These are phyloP conservation scores for Pugionium cornutum DNA, from an alignment of 345 rosid genomes.

Conservation along the genomic window DNA sequence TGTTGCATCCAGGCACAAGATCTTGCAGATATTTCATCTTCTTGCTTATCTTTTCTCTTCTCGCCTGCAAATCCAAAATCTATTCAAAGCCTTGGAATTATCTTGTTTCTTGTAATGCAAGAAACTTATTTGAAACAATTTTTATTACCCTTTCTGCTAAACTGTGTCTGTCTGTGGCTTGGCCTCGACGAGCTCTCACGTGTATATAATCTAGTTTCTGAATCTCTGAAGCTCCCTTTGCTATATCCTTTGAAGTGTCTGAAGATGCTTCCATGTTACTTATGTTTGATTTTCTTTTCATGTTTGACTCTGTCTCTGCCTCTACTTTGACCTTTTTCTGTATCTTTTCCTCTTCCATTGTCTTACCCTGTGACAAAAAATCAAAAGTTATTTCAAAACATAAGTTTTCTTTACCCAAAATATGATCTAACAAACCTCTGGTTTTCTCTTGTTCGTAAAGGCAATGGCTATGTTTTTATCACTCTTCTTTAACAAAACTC, in stretches of 20 bases:
- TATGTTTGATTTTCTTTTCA: background rate
- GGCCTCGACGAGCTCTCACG: constrained; percentile 50
- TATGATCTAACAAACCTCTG: constrained; percentile 45
- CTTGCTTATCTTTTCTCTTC: constrained; percentile 22
- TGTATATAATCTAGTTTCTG: constrained; percentile 46
- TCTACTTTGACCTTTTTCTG: constrained; percentile 45
- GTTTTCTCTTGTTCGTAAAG: constrained; percentile 49
- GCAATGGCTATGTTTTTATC: constrained; percentile 19
- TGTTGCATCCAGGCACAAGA: constrained; percentile 69
- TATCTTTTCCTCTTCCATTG: constrained; percentile 35
- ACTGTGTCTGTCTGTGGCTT: constrained; percentile 38
- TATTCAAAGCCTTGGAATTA: constrained; percentile 4
- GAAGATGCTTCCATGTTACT: constrained; percentile 37
- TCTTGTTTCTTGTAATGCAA: constrained; percentile 18
- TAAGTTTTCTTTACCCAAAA: background rate
- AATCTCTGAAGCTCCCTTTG: constrained; percentile 39
- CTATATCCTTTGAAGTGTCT: constrained; percentile 36
- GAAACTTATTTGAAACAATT: background rate
- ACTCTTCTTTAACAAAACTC: constrained; percentile 26
- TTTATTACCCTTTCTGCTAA: constrained; percentile 40
- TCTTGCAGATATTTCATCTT: constrained; percentile 73
- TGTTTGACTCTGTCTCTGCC: constrained; percentile 39
- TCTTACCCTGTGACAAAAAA: constrained; percentile 36
- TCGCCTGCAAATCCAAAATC: constrained; percentile 47
- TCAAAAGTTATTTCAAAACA: constrained; percentile 6